Conservation (phyloP, 2,329 filamentous ascomycete genomes). For the Colletotrichum agaves region DNA sequence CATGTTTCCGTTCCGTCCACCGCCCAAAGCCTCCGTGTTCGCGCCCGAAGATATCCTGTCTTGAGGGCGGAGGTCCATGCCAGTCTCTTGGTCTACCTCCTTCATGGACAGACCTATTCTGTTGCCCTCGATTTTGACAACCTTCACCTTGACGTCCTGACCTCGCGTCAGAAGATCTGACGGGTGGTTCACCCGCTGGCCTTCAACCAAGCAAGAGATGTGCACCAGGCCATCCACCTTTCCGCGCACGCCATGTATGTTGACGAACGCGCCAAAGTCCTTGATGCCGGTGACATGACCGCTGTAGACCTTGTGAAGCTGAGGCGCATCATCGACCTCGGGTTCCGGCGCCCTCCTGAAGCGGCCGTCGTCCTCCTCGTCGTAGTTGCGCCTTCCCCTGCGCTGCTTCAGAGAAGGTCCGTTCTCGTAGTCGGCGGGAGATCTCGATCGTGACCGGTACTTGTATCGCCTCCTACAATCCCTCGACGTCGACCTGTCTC, state of each 20-base stretch:
- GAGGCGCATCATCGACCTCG: conserved; percentile 83
- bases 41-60: conserved; percentile 86
- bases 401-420: conserved; percentile 41
- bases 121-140: conserved; percentile 84
- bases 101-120: conserved; percentile 95
- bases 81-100: conserved; percentile 91
- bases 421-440: conserved; percentile 61
- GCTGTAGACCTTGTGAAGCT: conserved; percentile 88
- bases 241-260: conserved; percentile 85
- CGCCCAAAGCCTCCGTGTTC: conserved; percentile 85
- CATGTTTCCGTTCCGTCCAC: conserved; percentile 62
- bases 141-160: conserved; percentile 92
- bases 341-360: conserved; percentile 74
- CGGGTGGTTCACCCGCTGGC: conserved; percentile 89
- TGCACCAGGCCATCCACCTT: conserved; percentile 95
- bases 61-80: conserved; percentile 83
- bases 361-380: conserved; percentile 64
- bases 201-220: conserved; percentile 86
- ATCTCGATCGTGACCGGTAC: conserved; percentile 51
- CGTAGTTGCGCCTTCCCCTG: conserved; percentile 52
- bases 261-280: conserved; percentile 96
- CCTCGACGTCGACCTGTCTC: conserved; percentile 55
- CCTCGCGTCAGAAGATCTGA: conserved; percentile 85
- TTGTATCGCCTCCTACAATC: conserved; percentile 51
- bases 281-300: conserved; percentile 93